A percentile compares a stretch with the other conserved stretches of the same genome.
phyloP scores from a whole-genome alignment of 2,329 filamentous ascomycete species.

The Botryotinia calthae region DNA sequence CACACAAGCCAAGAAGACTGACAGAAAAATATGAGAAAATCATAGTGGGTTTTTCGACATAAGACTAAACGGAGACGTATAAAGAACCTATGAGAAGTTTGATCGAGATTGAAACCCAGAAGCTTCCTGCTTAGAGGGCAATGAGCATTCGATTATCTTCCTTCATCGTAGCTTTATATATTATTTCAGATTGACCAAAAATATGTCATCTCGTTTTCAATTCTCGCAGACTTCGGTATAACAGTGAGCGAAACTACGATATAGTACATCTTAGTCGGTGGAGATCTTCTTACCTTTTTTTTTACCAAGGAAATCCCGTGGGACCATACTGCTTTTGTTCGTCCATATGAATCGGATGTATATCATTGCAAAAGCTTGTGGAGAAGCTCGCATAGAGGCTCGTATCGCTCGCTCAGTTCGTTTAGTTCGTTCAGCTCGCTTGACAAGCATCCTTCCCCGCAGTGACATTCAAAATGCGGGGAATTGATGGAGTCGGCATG shows the following conservation, averaged over 20 bases:
- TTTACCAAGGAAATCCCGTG: not conserved
- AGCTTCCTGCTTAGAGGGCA: not conserved
- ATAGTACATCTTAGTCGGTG: not conserved
- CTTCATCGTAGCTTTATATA: not conserved
- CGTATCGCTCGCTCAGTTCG: not conserved
- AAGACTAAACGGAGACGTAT: not conserved
- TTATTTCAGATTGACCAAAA: not conserved
- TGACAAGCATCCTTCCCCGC: not conserved
- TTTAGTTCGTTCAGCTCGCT: not conserved
- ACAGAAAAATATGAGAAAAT: not conserved
- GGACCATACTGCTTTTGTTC: not conserved
- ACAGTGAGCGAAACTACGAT: not conserved
- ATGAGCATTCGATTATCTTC: no score
- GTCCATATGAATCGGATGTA: not conserved
- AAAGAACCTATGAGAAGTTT: not conserved
- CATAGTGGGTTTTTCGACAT: not conserved
- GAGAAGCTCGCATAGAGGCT: not conserved
- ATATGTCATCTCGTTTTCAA: not conserved
- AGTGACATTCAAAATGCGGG: not conserved
- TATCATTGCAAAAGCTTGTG: not conserved
- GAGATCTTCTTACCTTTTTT: not conserved
- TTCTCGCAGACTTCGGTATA: not conserved
- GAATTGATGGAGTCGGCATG: not conserved
- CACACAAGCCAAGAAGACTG: slow-evolving; percentile 1
- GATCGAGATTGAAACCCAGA: not conserved